A percentile compares a stretch with the other conserved stretches of the same genome.
Conservation (phyloP, 345 rosid species). For the Abelmoschus esculentus region DNA sequence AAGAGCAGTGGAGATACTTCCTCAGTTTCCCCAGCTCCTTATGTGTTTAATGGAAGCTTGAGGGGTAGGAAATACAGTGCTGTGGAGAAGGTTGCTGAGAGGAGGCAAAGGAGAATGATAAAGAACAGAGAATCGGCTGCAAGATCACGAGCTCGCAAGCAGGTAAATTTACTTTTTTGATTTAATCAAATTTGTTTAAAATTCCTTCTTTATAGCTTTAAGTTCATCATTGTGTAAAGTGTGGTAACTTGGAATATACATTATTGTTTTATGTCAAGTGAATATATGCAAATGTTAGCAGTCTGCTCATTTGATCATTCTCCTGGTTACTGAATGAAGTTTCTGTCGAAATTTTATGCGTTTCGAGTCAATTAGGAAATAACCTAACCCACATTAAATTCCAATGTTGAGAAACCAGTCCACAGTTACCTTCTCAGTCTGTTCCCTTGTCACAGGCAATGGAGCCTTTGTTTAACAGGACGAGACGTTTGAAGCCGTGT, state of each 20-base stretch:
- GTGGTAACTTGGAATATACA: too few species aligned
- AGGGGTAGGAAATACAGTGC: constrained; percentile 62
- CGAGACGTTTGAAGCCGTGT: constrained; percentile 14
- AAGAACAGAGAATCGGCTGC: constrained; percentile 99
- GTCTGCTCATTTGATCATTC: not conserved
- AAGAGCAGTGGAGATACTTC: constrained; percentile 75
- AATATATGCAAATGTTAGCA: not conserved
- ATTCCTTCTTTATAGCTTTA: not conserved
- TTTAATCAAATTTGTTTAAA: constrained; percentile 5
- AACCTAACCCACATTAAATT: not conserved
- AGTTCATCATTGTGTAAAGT: not conserved
- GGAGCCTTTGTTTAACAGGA: constrained; percentile 18
- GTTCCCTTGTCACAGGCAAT: too few species aligned
- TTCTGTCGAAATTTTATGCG: not conserved
- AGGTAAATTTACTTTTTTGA: constrained; percentile 40
- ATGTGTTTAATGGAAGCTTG: constrained; percentile 55
- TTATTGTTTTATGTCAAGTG: too few species aligned
- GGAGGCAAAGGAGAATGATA: constrained; percentile 97
- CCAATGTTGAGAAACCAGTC: too few species aligned
- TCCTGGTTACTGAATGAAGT: not conserved
- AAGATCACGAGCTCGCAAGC: constrained; percentile 96
- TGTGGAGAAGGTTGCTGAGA: constrained; percentile 91
- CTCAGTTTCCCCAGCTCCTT: constrained; percentile 75
- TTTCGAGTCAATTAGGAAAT: too few species aligned
- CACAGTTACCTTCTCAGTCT: too few species aligned